Evolutionary conservation across 1,284 basidiomycete genomes (phyloP), one percentile per base, ranked within the genome.

Genomic region (Sporisorium iseilematis-ciliati): DNA sequence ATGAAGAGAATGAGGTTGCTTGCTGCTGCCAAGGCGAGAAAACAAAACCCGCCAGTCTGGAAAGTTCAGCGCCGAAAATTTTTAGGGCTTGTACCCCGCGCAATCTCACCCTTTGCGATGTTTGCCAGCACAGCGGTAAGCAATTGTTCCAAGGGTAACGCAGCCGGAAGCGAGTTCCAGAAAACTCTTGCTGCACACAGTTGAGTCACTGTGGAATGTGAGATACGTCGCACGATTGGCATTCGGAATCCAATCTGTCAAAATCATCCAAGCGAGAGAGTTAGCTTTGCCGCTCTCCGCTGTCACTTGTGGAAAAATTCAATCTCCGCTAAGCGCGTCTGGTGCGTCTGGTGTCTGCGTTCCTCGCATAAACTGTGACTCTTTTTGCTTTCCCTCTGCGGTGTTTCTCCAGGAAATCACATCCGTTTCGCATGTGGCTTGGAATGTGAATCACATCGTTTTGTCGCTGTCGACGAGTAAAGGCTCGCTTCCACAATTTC

Each of bases 161-260:
- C 12, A 38, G 35, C 35, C 35, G 40, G 16, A 18, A 52, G 35
- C 18, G 33, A 38, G 23, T n/a, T n/a, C n/a, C n/a, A n/a, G n/a
- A n/a, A n/a, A n/a, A n/a, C n/a, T n/a, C n/a, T n/a, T n/a, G n/a
- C n/a, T n/a, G n/a, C n/a, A n/a, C n/a, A n/a, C n/a, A n/a, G n/a
- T n/a, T 21, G 40, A 54, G 38, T 3, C 35, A 38, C n/a, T 66
- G 57, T 29, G 64, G 64, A 60, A 66, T 66, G 64, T 60, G 64
- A 66, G 57, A 21, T 66, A 60, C 57, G 26, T 56, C 57, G 21
- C 29, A 11, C 1, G 46, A 52, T 46, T 45, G 64, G 35, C 10
- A 18, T 49, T 52, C 48, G 54, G 25, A 46, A 52, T 45, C 21
- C 20, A 2, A 20, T 31, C n/a, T 49, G 48, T 49, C 48, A 46